Conservation (phyloP, 495 filamentous ascomycete genomes). For the Xylaria acuta region DNA sequence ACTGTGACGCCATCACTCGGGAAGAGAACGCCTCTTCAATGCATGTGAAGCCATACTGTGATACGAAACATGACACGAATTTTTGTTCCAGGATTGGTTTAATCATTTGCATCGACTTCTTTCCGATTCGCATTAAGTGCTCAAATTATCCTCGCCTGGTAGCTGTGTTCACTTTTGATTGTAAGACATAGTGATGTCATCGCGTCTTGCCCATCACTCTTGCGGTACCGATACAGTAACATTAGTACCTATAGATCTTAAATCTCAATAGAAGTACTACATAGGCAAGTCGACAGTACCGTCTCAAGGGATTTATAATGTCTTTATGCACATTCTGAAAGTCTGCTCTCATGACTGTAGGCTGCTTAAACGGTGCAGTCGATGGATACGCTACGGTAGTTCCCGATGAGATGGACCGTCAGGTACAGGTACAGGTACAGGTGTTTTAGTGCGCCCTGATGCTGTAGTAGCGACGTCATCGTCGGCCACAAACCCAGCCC, state of each 20-base stretch:
- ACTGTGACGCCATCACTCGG: slow-evolving; percentile 17
- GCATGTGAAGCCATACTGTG: neutral
- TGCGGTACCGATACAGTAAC: neutral
- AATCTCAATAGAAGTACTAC: too few relatives aligned
- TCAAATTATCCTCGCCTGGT: neutral
- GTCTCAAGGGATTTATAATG: too few relatives aligned
- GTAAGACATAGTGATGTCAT: slow-evolving; percentile 6
- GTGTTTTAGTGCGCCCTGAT: neutral
- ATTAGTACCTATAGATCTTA: neutral
- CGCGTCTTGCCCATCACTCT: neutral
- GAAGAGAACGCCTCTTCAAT: neutral
- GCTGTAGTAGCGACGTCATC: neutral
- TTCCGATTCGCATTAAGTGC: neutral
- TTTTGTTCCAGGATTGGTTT: neutral
- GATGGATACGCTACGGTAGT: neutral
- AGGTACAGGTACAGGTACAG: neutral
- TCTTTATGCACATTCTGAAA: too few relatives aligned
- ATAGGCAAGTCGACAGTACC: too few relatives aligned
- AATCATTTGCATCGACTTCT: neutral
- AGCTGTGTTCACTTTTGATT: neutral
- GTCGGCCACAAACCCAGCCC: neutral
- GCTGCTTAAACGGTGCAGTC: neutral
- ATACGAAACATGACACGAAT: slow-evolving; percentile 2
- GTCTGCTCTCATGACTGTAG: too few relatives aligned
- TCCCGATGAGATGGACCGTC: neutral